Evolutionary conservation across 768 basidiomycete genomes (phyloP), one percentile per base, ranked within the genome.

Genomic region (Astraeus odoratus): DNA sequence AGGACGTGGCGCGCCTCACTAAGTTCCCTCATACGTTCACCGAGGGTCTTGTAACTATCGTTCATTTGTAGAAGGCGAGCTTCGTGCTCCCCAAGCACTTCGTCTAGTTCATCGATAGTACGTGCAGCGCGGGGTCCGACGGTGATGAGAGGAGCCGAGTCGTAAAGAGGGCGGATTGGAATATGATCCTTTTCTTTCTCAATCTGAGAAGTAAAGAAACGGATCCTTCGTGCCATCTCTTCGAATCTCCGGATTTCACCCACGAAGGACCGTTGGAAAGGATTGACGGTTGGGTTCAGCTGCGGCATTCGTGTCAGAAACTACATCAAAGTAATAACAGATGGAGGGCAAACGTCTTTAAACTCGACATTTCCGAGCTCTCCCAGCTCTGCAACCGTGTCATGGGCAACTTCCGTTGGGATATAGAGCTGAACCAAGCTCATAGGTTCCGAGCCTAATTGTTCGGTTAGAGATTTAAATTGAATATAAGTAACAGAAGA

Each of bases 201-300:
- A 51, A 96, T 91, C 59, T 97, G 92, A 23, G 76, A 70, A 1
- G 75, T 64, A 59, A 98, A 96, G 66, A 97, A 94, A 45, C 93
- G 84, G 40, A 93, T 82, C 27, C 92, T 86, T 52, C 96, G 87
- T 7, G 87, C 85, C 85, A 95, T 94, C 60, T 99, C 95, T 64
- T 96, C 95, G 48, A 95, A 78, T 51, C 88, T 83, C 29, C 96
- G 83, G 52, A 99, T 91, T 64, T 96, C 94, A 27, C 87, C 90
- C 49, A 96, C 90, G 65, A 95, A 99, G 5, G 94, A 93, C 51
- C 96, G 89, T 74, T 99, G 95, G 72, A 98, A 99, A 15, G 95
- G 88, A 66, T 95, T 97, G 56, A 97, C 82, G 50, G 79, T 80
- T 10, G 94, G 90, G 66, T 98, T 98, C 55, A 98, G 70, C 94